These are phyloP conservation scores for Epichloe aotearoae DNA, from an alignment of 2,329 filamentous ascomycete species.

Conservation along the genomic window DNA sequence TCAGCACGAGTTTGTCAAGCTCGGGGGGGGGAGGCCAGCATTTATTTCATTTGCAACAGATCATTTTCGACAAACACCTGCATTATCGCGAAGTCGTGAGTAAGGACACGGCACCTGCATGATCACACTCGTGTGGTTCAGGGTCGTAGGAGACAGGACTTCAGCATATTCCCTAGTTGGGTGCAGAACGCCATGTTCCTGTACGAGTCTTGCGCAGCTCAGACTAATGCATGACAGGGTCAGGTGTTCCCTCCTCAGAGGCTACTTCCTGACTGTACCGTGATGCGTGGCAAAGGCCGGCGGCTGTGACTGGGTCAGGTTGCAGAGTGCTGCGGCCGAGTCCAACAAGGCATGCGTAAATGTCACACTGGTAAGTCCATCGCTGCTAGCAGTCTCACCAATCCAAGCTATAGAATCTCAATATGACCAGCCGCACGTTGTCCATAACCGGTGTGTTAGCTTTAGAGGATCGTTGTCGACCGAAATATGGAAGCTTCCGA, in stretches of 20 bases:
- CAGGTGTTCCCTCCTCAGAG: neutral
- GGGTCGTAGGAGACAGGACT: neutral
- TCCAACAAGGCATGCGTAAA: neutral
- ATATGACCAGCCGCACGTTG: neutral
- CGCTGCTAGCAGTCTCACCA: neutral
- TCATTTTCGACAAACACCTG: neutral
- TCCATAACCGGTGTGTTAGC: neutral
- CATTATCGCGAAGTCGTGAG: neutral
- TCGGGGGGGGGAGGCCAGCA: too few species aligned
- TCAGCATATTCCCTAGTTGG: neutral
- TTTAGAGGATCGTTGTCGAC: neutral
- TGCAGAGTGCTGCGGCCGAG: neutral
- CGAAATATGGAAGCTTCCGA: neutral
- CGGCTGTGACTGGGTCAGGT: neutral
- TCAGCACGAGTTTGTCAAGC: too few species aligned
- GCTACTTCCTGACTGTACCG: too few species aligned
- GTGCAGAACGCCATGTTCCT: neutral
- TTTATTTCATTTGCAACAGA: too few species aligned
- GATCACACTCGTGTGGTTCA: neutral
- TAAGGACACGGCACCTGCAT: neutral
- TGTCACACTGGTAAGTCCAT: neutral
- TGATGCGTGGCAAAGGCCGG: too few species aligned
- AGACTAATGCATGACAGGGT: neutral
- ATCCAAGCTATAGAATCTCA: neutral
- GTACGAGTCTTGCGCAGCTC: neutral